Evolutionary conservation across 768 basidiomycete species (phyloP).

Genomic region (Pholiota molesta): DNA sequence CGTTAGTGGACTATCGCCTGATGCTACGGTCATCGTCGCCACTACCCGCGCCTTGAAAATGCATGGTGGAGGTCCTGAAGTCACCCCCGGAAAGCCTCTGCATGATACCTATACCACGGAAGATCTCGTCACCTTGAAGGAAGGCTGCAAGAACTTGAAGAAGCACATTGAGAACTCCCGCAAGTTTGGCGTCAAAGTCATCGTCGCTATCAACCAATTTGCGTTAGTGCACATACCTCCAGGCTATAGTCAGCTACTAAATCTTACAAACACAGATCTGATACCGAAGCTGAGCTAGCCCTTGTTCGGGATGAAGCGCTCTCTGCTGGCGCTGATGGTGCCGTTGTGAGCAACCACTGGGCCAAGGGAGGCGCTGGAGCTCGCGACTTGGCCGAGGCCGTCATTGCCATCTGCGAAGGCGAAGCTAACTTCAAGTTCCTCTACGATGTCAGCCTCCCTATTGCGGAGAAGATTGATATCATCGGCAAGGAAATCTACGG

Average conservation of each 20-base stretch:
- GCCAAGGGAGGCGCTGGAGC: constrained; percentile 94
- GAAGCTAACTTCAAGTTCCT: constrained; percentile 90
- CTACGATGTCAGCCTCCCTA: constrained; percentile 82
- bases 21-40: constrained; percentile 94
- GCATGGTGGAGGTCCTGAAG: constrained; percentile 98
- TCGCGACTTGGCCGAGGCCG: constrained; percentile 87
- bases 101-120: constrained; percentile 94
- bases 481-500: constrained; percentile 94
- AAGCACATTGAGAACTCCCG: constrained; percentile 94
- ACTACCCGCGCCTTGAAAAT: constrained; percentile 98
- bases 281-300: constrained; percentile 87
- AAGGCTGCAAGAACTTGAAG: constrained; percentile 90
- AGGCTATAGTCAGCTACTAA: not conserved
- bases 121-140: constrained; percentile 84
- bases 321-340: constrained; percentile 89
- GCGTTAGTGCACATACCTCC: constrained; percentile 55
- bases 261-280: constrained; percentile 55
- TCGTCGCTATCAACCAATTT: constrained; percentile 96
- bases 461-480: constrained; percentile 85
- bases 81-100: constrained; percentile 93
- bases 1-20: constrained; percentile 87
- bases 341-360: constrained; percentile 97
- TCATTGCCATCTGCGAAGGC: constrained; percentile 83
- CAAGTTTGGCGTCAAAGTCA: constrained; percentile 96
- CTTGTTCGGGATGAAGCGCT: constrained; percentile 82